A percentile compares a stretch with the other conserved stretches of the same genome.
These are phyloP conservation scores for Pichia sp. DNA, from an alignment of 1,139 yeast genomes.

Conservation along the genomic window DNA sequence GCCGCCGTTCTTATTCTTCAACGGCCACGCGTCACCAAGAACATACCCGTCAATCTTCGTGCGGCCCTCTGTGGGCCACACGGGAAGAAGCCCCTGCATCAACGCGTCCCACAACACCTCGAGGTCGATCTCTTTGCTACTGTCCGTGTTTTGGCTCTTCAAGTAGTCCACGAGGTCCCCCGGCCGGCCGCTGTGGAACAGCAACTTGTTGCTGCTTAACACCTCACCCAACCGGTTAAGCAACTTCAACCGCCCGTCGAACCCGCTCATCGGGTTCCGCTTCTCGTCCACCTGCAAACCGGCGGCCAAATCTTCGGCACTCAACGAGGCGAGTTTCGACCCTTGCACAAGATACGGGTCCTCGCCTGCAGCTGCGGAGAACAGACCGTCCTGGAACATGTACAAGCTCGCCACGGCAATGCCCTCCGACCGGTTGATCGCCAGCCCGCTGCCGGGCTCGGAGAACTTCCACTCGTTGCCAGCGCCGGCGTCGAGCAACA, in stretches of 20 bases:
- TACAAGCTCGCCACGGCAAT: constrained; percentile 53
- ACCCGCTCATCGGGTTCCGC: constrained; percentile 47
- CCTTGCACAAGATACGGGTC: constrained; percentile 44
- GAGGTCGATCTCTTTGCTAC: constrained; percentile 34
- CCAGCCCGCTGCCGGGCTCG: constrained; percentile 26
- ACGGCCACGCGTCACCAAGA: constrained; percentile 58
- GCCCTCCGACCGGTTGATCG: constrained; percentile 50
- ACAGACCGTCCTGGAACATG: constrained; percentile 46
- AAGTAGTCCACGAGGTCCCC: constrained; percentile 51
- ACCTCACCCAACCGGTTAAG: constrained; percentile 45
- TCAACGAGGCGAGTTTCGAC: constrained; percentile 33
- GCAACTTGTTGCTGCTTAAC: constrained; percentile 32
- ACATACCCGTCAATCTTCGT: constrained; percentile 43
- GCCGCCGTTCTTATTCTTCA: constrained; percentile 32
- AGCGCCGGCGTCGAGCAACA: constrained; percentile 60
- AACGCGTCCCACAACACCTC: constrained; percentile 47
- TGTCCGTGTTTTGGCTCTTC: constrained; percentile 15
- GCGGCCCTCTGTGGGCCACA: constrained; percentile 57
- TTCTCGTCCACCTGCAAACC: constrained; percentile 43
- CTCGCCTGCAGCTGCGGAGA: constrained; percentile 31
- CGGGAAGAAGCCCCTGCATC: constrained; percentile 47
- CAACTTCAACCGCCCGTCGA: constrained; percentile 45
- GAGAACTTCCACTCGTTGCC: constrained; percentile 52
- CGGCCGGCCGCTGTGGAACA: constrained; percentile 50
- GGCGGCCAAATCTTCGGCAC: constrained; percentile 26